Conservation (phyloP, 2,329 filamentous ascomycete species). For the Cladosporium sp. region DNA sequence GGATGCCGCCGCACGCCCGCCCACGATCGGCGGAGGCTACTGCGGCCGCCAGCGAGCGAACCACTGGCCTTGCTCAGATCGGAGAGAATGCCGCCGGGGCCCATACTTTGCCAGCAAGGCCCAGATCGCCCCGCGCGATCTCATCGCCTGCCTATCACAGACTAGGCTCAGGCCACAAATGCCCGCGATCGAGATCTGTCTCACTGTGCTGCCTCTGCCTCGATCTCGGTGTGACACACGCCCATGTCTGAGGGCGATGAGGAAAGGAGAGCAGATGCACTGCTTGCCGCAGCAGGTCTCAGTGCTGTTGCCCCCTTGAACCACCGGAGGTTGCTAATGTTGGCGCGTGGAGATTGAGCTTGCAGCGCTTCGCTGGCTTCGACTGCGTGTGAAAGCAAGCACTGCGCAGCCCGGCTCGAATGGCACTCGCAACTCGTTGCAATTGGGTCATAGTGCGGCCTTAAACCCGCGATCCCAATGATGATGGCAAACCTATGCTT, state of each 20-base stretch:
- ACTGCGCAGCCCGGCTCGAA: neutral
- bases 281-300: no score
- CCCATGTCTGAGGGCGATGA: no score
- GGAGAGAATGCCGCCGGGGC: neutral
- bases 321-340: neutral
- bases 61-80: conserved; percentile 6
- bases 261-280: no score
- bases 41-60: conserved; percentile 1
- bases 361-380: no score
- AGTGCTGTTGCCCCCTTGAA: no score
- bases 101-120: neutral
- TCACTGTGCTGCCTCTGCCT: neutral
- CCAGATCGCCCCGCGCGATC: conserved; percentile 10
- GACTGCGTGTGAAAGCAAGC: neutral
- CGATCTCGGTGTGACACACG: neutral
- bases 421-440: neutral
- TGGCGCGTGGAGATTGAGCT: no score
- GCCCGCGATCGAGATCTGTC: conserved; percentile 12
- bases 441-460: neutral
- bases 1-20: neutral
- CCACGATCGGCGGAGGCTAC: conserved; percentile 1
- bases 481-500: neutral
- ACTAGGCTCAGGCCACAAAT: conserved; percentile 1
- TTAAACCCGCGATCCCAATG: conserved; percentile 3
- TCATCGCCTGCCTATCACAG: conserved; percentile 6